Evolutionary conservation across 371 early-diverging fungal genomes (phyloP), one percentile per base, ranked within the genome.

Genomic region (Sporodiniella umbellata): DNA sequence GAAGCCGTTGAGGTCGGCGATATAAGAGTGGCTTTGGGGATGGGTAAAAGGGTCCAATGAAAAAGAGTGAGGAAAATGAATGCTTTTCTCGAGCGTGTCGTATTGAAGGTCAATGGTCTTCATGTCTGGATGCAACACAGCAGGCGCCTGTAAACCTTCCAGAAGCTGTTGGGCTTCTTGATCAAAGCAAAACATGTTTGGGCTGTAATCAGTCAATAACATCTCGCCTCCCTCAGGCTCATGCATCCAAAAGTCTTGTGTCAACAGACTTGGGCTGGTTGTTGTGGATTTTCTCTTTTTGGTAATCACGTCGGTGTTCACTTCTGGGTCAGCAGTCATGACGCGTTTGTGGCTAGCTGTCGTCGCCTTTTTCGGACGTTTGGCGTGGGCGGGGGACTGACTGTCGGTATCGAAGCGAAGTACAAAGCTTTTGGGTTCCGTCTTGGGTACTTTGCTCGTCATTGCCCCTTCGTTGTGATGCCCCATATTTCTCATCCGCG

Each of bases 221-320:
- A 43, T 25, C 23, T 37, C 22, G 3, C 25, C 1, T 22, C 24
- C 46, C 8, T 58, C 58, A 44, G 54, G 47, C 25, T 52, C 51
- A 21, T 44, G 50, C 51, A 56, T 51, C 57, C 51, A 51, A 40
- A 56, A 33, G 25, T 51, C 51, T 55, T 28, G 17, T 8, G 21
- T 15, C n/a, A 37, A 28, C 21, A 19, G 19, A 26, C 18, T 37
- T 6, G 1, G 38, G 18, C 14, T 6, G 2, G 18, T 7, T n/a
- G n/a, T n/a, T n/a, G n/a, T n/a, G n/a, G 61, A 48, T 26, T 56
- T 61, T 54, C 58, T 56, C 35, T 51, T 62, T 57, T 62, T 62
- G 54, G 54, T 40, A 50, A 25, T 35, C 14, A 49, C 23, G 14
- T 42, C 45, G 12, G 46, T 8, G n/a, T 1, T 21, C 17, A 38